Percentiles rank a stretch among this genome's conserved stretches.
phyloP scores from a whole-genome alignment of 176 grass and related monocot genomes.

The Melocanna baccifera region DNA sequence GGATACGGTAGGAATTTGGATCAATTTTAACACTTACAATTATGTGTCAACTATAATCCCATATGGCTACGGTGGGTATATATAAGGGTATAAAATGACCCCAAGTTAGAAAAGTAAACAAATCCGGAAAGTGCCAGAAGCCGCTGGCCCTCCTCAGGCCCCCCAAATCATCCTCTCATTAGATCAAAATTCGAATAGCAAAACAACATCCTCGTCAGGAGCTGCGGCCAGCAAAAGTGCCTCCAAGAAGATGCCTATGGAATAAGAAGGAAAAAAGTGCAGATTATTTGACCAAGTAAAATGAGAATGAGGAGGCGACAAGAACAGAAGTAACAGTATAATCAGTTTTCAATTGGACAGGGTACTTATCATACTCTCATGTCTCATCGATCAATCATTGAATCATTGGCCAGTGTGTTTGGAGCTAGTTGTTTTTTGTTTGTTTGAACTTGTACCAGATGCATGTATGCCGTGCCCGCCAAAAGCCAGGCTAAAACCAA shows the following conservation, averaged over 20 bases:
- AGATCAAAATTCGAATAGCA: background rate
- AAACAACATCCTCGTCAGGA: background rate
- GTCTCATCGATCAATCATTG: background rate
- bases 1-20: too few species aligned
- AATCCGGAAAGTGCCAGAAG: too few species aligned
- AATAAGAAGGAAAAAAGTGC: background rate
- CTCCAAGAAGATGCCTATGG: background rate
- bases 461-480: conserved; percentile 33
- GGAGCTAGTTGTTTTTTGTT: background rate
- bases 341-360: background rate
- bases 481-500: conserved; percentile 9
- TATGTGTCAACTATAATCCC: too few species aligned
- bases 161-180: background rate
- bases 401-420: background rate
- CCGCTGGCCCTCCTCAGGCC: background rate
- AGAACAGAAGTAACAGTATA: background rate
- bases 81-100: too few species aligned
- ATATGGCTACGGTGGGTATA: too few species aligned
- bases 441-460: background rate
- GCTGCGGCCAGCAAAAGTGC: background rate
- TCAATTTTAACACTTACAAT: too few species aligned
- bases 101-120: too few species aligned
- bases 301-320: background rate
- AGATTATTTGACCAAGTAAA: conserved; percentile 29
- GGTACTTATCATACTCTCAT: background rate